Evolutionary conservation across 2,329 filamentous ascomycete species (phyloP).

Genomic region (Metarhizium album): DNA sequence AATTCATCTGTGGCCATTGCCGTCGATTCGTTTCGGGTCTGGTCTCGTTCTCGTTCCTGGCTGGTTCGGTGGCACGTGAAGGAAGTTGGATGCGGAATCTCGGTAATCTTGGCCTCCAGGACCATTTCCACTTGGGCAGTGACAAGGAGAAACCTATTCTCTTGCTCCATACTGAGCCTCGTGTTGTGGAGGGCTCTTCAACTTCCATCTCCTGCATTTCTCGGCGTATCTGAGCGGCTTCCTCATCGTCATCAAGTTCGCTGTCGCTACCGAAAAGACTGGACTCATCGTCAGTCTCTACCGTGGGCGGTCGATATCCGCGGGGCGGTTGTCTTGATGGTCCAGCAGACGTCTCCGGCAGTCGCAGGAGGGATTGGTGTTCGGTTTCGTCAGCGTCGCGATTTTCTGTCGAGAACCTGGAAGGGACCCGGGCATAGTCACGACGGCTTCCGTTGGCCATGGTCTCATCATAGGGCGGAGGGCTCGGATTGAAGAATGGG

Average conservation of each 20-base stretch:
- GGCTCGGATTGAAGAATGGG: conserved; percentile 32
- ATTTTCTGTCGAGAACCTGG: conserved; percentile 32
- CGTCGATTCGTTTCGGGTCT: conserved; percentile 11
- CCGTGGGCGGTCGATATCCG: conserved; percentile 71
- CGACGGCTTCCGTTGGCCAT: conserved; percentile 25
- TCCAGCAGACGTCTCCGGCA: conserved; percentile 31
- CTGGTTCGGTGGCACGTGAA: conserved; percentile 20
- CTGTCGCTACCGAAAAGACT: conserved; percentile 40
- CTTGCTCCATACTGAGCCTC: conserved; percentile 42
- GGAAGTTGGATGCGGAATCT: conserved; percentile 39
- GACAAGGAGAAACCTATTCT: conserved; percentile 42
- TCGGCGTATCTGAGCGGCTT: conserved; percentile 59
- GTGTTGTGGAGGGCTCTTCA: conserved; percentile 48
- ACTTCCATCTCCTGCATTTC: conserved; percentile 88
- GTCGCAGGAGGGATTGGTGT: conserved; percentile 62
- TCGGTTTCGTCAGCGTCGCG: conserved; percentile 62
- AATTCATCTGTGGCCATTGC: conserved; percentile 28
- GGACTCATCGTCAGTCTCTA: conserved; percentile 63
- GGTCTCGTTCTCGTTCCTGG: conserved; percentile 4
- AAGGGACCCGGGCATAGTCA: conserved; percentile 19
- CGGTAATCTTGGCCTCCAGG: conserved; percentile 42
- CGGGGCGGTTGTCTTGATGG: conserved; percentile 33
- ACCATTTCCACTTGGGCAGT: conserved; percentile 44
- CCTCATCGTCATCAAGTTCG: conserved; percentile 30
- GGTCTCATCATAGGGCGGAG: conserved; percentile 32